A percentile compares a stretch with the other conserved stretches of the same genome.
These are phyloP conservation scores for Verticillium tricorpus DNA, from an alignment of 2,329 filamentous ascomycete genomes.

Conservation along the genomic window DNA sequence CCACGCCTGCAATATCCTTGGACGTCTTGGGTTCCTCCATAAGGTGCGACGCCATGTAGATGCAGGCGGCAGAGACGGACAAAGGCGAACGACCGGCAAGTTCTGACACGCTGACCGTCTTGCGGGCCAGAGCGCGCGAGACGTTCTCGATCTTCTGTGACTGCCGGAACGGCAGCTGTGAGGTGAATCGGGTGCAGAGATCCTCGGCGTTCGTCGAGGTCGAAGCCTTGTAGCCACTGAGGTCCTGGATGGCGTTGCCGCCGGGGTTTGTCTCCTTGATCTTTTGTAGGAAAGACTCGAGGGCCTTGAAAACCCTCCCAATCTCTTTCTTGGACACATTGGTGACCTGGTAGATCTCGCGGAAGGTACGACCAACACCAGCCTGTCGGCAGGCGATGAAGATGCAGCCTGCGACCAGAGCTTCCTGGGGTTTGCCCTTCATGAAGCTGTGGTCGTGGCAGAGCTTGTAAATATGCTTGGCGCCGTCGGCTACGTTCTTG, in stretches of 20 bases:
- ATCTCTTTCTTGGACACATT: slow-evolving; percentile 97
- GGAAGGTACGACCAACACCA: slow-evolving; percentile 81
- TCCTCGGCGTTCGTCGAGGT: slow-evolving; percentile 76
- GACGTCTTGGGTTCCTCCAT: slow-evolving; percentile 74
- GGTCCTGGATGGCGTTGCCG: slow-evolving; percentile 48
- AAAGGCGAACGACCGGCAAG: slow-evolving; percentile 90
- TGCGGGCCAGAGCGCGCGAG: slow-evolving; percentile 71
- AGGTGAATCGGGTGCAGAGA: slow-evolving; percentile 87
- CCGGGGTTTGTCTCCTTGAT: slow-evolving; percentile 60
- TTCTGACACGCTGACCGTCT: slow-evolving; percentile 71
- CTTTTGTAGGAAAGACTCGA: slow-evolving; percentile 82
- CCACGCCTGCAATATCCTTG: slow-evolving; percentile 81
- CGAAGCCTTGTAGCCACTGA: slow-evolving; percentile 68
- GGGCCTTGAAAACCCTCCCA: slow-evolving; percentile 86
- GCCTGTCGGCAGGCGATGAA: slow-evolving; percentile 96
- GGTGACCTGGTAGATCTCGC: slow-evolving; percentile 89
- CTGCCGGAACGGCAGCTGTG: slow-evolving; percentile 68
- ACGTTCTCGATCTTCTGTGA: slow-evolving; percentile 74
- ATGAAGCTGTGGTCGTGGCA: slow-evolving; percentile 89
- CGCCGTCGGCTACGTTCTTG: slow-evolving; percentile 77
- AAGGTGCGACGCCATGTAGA: slow-evolving; percentile 90
- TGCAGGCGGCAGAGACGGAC: slow-evolving; percentile 90
- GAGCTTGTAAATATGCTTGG: slow-evolving; percentile 93
- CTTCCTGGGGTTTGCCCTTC: slow-evolving; percentile 92
- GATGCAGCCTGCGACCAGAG: slow-evolving; percentile 92